These are phyloP conservation scores for Phragmites australis DNA, from an alignment of 176 grass and related monocot genomes.

Conservation along the genomic window DNA sequence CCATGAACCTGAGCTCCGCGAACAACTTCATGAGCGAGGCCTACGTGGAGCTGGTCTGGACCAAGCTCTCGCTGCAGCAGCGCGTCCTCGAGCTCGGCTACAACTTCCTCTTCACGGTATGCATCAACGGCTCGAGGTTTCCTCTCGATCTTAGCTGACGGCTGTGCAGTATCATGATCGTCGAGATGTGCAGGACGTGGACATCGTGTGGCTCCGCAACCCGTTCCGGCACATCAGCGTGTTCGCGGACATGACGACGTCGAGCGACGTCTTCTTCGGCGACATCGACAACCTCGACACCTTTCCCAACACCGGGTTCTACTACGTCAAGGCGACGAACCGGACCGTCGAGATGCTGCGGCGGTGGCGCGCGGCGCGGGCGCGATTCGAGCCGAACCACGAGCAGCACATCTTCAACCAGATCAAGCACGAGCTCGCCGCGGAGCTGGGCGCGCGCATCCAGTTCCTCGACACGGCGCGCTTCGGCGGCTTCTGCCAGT, in stretches of 20 bases:
- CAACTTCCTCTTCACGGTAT: slow-evolving; percentile 68
- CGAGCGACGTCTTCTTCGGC: slow-evolving; percentile 49
- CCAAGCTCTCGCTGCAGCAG: slow-evolving; percentile 51
- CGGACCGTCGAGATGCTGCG: slow-evolving; percentile 42
- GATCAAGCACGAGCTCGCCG: slow-evolving; percentile 56
- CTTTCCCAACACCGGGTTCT: slow-evolving; percentile 54
- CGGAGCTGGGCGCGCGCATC: slow-evolving; percentile 25
- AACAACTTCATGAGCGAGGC: slow-evolving; percentile 46
- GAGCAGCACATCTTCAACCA: slow-evolving; percentile 53
- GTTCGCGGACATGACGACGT: slow-evolving; percentile 50
- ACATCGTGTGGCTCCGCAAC: slow-evolving; percentile 61
- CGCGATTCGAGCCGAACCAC: slow-evolving; percentile 40
- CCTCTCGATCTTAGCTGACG: neutral
- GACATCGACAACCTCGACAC: slow-evolving; percentile 29
- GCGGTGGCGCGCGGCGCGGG: slow-evolving; percentile 42
- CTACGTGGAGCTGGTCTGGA: slow-evolving; percentile 64
- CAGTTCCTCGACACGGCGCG: slow-evolving; percentile 46
- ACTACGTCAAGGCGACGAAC: slow-evolving; percentile 45
- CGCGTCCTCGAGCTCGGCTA: slow-evolving; percentile 69
- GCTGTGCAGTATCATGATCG: neutral
- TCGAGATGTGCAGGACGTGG: slow-evolving; percentile 38
- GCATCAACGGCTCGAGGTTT: no score
- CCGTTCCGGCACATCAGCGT: slow-evolving; percentile 48
- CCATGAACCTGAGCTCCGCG: slow-evolving; percentile 29
- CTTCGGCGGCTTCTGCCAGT: slow-evolving; percentile 50